Evolutionary conservation across 2,329 filamentous ascomycete species (phyloP).

Genomic region (Pestalotiopsis fici): DNA sequence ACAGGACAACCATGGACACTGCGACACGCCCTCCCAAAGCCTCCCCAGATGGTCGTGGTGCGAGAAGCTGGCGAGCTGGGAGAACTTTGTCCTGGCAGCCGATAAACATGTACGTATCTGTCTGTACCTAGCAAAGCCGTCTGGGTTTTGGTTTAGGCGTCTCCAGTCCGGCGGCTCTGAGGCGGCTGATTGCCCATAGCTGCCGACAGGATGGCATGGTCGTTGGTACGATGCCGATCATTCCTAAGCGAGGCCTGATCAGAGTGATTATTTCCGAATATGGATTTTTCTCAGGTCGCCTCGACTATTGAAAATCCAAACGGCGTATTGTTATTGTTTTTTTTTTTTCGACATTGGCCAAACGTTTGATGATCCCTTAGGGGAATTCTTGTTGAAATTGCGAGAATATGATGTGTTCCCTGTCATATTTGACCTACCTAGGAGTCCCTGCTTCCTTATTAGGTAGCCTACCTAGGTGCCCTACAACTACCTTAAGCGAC

Average conservation of each 20-base stretch:
- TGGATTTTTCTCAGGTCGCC: neutral
- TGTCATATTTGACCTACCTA: neutral
- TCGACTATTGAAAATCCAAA: neutral
- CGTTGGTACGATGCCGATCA: neutral
- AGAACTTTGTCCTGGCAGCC: neutral
- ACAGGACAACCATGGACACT: neutral
- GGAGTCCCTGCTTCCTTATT: neutral
- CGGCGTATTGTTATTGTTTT: neutral
- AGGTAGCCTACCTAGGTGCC: too few species aligned
- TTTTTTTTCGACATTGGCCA: neutral
- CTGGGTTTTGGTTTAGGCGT: neutral
- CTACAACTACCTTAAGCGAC: too few species aligned
- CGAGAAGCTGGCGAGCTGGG: neutral
- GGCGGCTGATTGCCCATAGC: neutral
- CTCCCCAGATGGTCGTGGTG: neutral
- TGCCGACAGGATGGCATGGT: neutral
- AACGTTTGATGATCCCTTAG: neutral
- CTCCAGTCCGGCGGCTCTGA: neutral
- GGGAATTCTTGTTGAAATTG: neutral
- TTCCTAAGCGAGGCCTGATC: neutral
- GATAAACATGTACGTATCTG: neutral
- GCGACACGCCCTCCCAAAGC: neutral
- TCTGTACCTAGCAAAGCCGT: neutral
- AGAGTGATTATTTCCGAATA: neutral
- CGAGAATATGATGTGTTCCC: neutral